Evolutionary conservation across 2,329 filamentous ascomycete species (phyloP), one percentile per base, ranked within the genome.

Genomic region (Diaporthe humulicola): DNA sequence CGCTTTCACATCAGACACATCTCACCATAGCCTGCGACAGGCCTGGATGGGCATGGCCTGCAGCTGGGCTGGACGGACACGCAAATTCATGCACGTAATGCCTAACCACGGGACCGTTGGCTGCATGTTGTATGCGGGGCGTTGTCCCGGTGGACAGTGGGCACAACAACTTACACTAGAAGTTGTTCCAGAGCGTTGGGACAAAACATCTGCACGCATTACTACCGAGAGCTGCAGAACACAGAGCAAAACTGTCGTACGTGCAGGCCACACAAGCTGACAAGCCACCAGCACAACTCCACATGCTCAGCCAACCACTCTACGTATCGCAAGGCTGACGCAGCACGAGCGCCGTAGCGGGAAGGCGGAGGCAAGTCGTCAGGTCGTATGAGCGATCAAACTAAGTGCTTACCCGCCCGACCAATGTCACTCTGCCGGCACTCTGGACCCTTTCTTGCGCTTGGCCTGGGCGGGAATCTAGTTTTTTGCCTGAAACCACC

Each of bases 251-350:
- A 50, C 10, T n/a, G n/a, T n/a, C n/a, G n/a, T n/a, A 17, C 42
- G 57, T 61, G 36, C 30, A 54, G 36, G 54, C 22, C 50, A 58
- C 38, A 45, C 38, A 42, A 30, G 52, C 52, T 15, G 19, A 50
- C 54, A 71, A 61, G 70, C 42, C 42, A 50, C 25, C 36, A 6
- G 17, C 30, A 22, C 33, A 22, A 22, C 22, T 67, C 64, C 64
- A 67, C 45, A 12, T 67, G 64, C 64, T 67, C 64, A 67, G 64
- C 64, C 64, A 67, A 67, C 45, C 30, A 50, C 45, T 14, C 30
- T 17, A 60, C 56, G 42, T 61, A 50, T 36, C 56, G 58, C 70
- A n/a, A 72, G 70, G 70, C 70, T 72, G 57, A 71, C 70, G 70
- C 25, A 61, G 57, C 70, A 71, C n/a, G 42, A 71, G 28, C 28